phyloP scores from a whole-genome alignment of 176 grass and related monocot species.

The Chloris gayana region DNA sequence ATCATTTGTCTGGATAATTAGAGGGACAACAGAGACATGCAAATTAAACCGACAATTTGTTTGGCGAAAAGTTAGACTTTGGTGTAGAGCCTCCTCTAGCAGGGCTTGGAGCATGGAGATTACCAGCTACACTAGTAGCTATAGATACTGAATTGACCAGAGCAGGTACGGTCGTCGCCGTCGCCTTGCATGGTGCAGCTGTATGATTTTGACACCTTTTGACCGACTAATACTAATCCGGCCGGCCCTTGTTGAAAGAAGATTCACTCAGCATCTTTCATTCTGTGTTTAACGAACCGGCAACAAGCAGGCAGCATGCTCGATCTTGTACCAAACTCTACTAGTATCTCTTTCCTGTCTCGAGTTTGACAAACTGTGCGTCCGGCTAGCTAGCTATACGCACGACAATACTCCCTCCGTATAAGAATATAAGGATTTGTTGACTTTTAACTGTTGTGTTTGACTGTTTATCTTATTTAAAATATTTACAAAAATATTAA shows the following conservation, averaged over 20 bases:
- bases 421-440: no score
- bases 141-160: neutral
- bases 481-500: no score
- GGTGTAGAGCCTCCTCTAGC: no score
- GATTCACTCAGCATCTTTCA: neutral
- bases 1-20: neutral
- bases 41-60: no score
- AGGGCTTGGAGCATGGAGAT: neutral
- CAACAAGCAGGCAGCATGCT: no score
- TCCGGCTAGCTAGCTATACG: neutral
- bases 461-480: no score
- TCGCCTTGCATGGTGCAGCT: neutral
- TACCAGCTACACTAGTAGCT: neutral
- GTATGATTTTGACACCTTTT: slow-evolving; percentile 22
- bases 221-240: no score
- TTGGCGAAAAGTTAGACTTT: no score
- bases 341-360: neutral
- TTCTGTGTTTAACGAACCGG: neutral
- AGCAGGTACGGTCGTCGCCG: neutral
- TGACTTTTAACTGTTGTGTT: no score
- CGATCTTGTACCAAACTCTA: no score
- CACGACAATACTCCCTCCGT: neutral
- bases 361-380: neutral
- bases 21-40: no score
- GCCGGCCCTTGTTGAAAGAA: neutral